Evolutionary conservation across 1,284 basidiomycete species (phyloP), one percentile per base, ranked within the genome.

Genomic region (Leccinum fallax): DNA sequence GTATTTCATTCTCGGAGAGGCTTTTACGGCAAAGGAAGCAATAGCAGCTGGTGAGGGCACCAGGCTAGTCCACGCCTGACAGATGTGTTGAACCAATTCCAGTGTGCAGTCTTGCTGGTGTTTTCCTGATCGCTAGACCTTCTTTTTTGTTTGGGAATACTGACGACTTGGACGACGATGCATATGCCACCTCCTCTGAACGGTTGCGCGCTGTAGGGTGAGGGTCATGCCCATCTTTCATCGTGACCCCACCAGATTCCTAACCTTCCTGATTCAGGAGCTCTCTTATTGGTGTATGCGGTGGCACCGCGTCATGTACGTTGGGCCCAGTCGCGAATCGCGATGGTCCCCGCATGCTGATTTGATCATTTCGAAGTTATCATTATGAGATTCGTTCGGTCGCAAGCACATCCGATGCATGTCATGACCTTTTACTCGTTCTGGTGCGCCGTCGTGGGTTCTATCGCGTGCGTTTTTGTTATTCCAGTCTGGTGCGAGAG

Each of bases 331-430:
- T 53, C 26, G 55, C n/a, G n/a, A 4, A 2, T 53, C 26, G 38
- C n/a, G n/a, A 19, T 16, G n/a, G 89, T 61, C 83, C 15, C 15
- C 8, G 6, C 3, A 8, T 19, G 21, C 46, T 59, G 28, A 61
- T 51, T n/a, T 16, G 16, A 3, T 16, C 30, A 43, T 10, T n/a
- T 34, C 77, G 65, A 5, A 52, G 55, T 90, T 68, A 85, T 83
- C 2, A 78, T 85, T 0, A 84, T 94, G 40, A 82, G 90, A 4
- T 85, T 85, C 5, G 89, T 93, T 32, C 91, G 92, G 2, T 87
- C 83, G 64, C 82, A 86, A 0, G 90, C 90, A 3, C 88, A 91
- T 67, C 81, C 90, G 0, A 76, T 93, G 60, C 92, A 94, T 70
- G 83, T 84, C n/a, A 81, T 93, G 64, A 79, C 82, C 3, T 88